A percentile compares a stretch with the other conserved stretches of the same genome.
Conservation (phyloP, 345 rosid species). For the Syzygium grande region DNA sequence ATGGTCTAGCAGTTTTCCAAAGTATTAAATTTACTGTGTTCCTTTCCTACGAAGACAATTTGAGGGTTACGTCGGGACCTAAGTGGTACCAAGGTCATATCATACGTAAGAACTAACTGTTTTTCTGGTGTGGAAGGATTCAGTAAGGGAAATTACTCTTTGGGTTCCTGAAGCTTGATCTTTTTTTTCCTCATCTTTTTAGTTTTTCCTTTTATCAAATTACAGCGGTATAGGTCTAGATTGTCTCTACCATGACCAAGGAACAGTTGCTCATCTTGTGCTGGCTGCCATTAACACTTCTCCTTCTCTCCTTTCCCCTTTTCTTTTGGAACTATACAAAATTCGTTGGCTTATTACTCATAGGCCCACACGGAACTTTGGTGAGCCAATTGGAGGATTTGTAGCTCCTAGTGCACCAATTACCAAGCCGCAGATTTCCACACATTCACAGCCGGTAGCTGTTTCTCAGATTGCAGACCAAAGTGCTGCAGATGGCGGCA, state of each 20-base stretch:
- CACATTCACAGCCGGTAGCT: conserved; percentile 34
- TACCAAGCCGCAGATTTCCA: conserved; percentile 31
- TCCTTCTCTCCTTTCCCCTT: not conserved
- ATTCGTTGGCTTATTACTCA: conserved; percentile 1
- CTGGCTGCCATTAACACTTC: not conserved
- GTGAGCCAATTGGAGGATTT: conserved; percentile 25
- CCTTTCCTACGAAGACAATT: not conserved
- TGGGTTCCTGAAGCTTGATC: not conserved
- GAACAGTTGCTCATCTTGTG: not conserved
- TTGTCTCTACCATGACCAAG: not conserved
- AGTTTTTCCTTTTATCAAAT: not conserved
- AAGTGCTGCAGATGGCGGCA: conserved; percentile 22
- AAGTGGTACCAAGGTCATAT: not conserved
- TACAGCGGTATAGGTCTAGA: not conserved
- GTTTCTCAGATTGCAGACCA: conserved; percentile 31
- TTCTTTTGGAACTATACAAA: not conserved
- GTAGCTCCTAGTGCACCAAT: conserved; percentile 35
- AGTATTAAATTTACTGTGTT: not conserved
- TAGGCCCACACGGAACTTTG: conserved; percentile 35
- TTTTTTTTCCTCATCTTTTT: not conserved
- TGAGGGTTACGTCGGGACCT: not conserved
- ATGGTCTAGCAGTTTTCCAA: not conserved
- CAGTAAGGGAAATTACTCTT: not conserved
- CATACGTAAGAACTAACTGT: not conserved
- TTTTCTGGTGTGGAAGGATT: not conserved